Evolutionary conservation across 2,329 filamentous ascomycete genomes (phyloP).

Genomic region (Pestalotiopsis sp.): DNA sequence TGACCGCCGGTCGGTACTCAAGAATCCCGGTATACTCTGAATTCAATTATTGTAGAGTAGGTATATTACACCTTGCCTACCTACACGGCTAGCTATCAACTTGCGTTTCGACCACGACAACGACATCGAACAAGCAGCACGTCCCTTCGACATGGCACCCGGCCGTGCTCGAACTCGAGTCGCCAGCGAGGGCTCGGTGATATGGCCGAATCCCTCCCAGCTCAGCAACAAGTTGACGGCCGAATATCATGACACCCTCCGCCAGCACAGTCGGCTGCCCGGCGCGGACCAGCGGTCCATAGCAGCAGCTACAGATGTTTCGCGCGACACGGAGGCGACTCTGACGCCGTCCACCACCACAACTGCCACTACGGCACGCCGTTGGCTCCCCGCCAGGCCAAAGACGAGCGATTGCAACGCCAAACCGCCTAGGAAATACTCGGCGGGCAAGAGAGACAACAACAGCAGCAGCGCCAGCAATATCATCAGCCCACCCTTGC

Average conservation of each 20-base stretch:
- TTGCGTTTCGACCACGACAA: neutral
- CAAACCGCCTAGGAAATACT: neutral
- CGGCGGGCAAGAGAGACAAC: neutral
- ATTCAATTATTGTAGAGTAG: neutral
- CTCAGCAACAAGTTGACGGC: slow-evolving; percentile 21
- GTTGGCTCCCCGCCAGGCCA: slow-evolving; percentile 6
- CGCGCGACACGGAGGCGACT: neutral
- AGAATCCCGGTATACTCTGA: neutral
- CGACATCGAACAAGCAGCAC: neutral
- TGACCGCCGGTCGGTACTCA: neutral
- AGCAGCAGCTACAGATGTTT: neutral
- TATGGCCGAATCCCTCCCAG: slow-evolving; percentile 14
- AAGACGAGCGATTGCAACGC: slow-evolving; percentile 8
- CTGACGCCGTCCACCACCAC: neutral
- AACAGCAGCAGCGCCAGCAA: neutral
- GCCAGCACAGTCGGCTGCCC: slow-evolving; percentile 22
- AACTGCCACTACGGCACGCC: neutral
- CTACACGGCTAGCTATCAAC: no score
- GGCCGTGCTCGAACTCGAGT: slow-evolving; percentile 14
- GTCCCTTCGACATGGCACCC: neutral
- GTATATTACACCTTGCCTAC: no score
- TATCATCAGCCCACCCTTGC: slow-evolving; percentile 23
- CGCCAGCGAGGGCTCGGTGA: slow-evolving; percentile 17
- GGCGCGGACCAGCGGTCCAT: slow-evolving; percentile 13
- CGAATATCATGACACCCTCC: slow-evolving; percentile 28